Evolutionary conservation across 305 asterid species (phyloP).

Genomic region (Fraxinus sp.): DNA sequence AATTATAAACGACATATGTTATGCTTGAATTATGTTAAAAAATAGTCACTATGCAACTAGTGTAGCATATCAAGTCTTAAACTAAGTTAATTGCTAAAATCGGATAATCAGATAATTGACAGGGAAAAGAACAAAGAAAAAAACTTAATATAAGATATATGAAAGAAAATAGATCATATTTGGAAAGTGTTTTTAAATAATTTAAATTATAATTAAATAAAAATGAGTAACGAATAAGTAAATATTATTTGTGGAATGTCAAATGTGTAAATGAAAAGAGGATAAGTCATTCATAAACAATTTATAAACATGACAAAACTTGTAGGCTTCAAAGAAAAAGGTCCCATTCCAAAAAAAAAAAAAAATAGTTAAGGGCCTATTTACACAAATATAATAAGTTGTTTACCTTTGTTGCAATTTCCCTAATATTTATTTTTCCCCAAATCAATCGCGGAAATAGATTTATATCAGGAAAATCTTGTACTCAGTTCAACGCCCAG

Average conservation of each 20-base stretch:
- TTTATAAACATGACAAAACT: not conserved
- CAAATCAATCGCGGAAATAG: not conserved
- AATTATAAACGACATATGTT: not conserved
- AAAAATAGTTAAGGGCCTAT: not conserved
- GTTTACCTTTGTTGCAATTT: not conserved
- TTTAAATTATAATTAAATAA: not conserved
- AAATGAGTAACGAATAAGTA: not conserved
- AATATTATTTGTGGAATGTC: too few relatives aligned
- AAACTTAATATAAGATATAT: not conserved
- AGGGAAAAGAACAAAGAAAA: not conserved
- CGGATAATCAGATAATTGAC: not conserved
- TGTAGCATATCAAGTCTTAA: not conserved
- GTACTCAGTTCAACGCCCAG: slow-evolving; percentile 13
- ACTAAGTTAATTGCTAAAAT: not conserved
- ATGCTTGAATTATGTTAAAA: not conserved
- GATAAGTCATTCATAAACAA: not conserved
- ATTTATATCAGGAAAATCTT: not conserved
- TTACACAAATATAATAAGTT: not conserved
- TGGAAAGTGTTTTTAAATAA: not conserved
- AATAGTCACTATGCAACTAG: not conserved
- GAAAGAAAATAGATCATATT: not conserved
- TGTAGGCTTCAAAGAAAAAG: not conserved
- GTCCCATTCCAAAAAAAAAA: not conserved
- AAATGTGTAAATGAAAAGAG: not conserved
- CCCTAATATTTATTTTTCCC: not conserved